Evolutionary conservation across 2,329 filamentous ascomycete genomes (phyloP).

Genomic region (Fusarium pininemorale): DNA sequence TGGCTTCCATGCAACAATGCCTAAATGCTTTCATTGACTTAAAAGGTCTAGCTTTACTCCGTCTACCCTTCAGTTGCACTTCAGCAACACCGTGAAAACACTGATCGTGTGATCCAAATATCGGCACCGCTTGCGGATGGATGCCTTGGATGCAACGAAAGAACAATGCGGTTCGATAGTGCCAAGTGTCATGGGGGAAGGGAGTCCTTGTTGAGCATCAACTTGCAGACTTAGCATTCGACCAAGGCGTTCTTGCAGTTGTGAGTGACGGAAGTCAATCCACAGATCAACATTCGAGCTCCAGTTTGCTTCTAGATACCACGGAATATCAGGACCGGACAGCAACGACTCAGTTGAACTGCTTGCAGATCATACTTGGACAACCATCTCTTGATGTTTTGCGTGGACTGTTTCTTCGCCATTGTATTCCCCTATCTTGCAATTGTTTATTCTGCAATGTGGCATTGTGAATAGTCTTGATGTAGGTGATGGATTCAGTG

Average conservation of each 20-base stretch:
- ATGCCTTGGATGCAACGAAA: background rate
- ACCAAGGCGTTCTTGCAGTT: background rate
- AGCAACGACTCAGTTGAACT: background rate
- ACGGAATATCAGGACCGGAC: background rate
- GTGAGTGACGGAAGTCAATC: background rate
- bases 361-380: background rate
- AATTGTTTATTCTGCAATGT: background rate
- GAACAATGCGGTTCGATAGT: background rate
- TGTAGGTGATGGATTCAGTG: too few relatives aligned
- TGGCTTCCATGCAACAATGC: background rate
- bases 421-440: too few relatives aligned
- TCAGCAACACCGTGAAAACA: background rate
- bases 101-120: conserved; percentile 11
- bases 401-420: background rate
- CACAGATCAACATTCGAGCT: background rate
- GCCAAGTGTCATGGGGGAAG: background rate
- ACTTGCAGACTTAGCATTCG: background rate
- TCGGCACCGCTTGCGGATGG: background rate
- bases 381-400: background rate
- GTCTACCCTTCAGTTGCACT: background rate
- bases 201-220: background rate
- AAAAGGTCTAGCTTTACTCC: background rate
- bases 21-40: background rate
- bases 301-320: background rate
- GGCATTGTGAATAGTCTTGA: background rate